Base-by-base conservation (phyloP, 176 grass and related monocot genomes). In the Thalia dealbata region DNA sequence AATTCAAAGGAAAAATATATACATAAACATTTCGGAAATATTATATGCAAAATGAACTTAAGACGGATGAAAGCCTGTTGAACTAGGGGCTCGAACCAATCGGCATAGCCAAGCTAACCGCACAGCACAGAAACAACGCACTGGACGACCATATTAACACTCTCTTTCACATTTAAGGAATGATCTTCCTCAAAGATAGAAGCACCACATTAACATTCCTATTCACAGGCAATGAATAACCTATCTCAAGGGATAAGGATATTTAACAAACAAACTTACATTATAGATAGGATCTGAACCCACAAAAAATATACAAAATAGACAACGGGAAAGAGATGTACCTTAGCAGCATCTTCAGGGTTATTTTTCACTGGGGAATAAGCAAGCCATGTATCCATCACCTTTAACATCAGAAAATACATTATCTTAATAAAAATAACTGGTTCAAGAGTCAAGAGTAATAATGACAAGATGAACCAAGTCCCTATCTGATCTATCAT, bases 291-390 rank as follows among this genome's bases (percentile, higher is more conserved):
- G 22, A 42, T 26, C 8, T 16, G 38, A 19, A 42, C 1, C 30
- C 21, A n/a, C 32, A 43, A 45, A 23, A 25, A 3, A 74, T 50
- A 16, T 25, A 67, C 28, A 28, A 22, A 18, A 38, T 18, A 66
- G 38, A 0, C 11, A 35, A 27, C 2, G 15, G 12, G 32, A 29
- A n/a, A 78, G 32, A 64, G 61, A 24, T 78, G 62, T 81, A 97
- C 95, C 89, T 91, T 92, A 70, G 95, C 90, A 73, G 95, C 87
- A 77, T 97, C 95, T 86, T 92, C 95, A 75, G 90, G 87, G 79
- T 97, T 97, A 75, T 91, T 97, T 79, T 97, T 97, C 75, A 97
- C 95, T 61, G 95, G 90, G 69, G 95, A 73, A 88, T 97, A 97
- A 75, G 85, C 90, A 84, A 97, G 83, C 95, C 95, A 97, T 24